phyloP scores from a whole-genome alignment of 768 basidiomycete species.

The Daedaleopsis nitida region DNA sequence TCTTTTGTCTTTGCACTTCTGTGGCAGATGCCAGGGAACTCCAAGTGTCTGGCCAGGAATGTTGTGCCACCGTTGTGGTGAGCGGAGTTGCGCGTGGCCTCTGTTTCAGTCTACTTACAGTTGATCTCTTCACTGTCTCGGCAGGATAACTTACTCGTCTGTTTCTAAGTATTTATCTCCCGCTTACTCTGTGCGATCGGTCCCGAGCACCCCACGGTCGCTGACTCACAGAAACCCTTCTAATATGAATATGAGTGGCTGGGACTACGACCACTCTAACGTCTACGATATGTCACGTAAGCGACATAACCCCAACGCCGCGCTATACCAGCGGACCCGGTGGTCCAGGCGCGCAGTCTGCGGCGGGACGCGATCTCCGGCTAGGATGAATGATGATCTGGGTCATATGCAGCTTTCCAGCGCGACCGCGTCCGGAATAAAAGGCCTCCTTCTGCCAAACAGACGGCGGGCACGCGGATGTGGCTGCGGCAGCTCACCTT shows the following conservation, averaged over 20 bases:
- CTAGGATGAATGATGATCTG: constrained; percentile 1
- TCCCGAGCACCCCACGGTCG: no score
- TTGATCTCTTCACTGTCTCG: not conserved
- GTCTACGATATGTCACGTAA: not conserved
- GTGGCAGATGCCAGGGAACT: not conserved
- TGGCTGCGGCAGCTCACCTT: not conserved
- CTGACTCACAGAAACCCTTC: no score
- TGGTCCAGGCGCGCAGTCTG: constrained; percentile 11
- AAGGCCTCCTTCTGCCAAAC: not conserved
- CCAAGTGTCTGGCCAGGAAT: no score
- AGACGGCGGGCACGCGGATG: not conserved
- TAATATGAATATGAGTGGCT: no score
- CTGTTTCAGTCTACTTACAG: no score
- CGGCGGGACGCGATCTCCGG: constrained; percentile 16
- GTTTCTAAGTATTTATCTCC: no score
- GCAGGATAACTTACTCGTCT: not conserved
- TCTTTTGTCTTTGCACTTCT: not conserved
- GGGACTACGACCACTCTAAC: no score
- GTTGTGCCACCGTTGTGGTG: no score
- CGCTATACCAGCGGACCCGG: constrained; percentile 15
- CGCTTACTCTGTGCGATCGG: not conserved
- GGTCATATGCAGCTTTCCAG: not conserved
- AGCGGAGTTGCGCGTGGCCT: no score
- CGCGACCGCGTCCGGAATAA: not conserved
- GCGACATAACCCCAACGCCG: not conserved